A percentile compares a stretch with the other conserved stretches of the same genome.
phyloP scores from a whole-genome alignment of 176 grass and related monocot genomes.

The Hsuehochloa calcarea region DNA sequence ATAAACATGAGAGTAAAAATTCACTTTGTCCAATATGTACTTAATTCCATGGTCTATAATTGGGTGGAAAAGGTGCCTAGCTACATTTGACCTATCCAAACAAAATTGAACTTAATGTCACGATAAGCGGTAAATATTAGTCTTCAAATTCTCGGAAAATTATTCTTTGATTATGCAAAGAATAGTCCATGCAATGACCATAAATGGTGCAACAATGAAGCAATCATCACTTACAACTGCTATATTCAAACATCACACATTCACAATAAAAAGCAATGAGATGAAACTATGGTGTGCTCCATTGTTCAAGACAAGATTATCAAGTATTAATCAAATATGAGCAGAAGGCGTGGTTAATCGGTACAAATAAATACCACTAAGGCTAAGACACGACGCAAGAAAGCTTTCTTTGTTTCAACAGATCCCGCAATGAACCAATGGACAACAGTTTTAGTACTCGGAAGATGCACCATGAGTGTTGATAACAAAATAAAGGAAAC shows the following conservation, averaged over 20 bases:
- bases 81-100: neutral
- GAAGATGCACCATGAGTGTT: neutral
- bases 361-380: slow-evolving; percentile 57
- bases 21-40: neutral
- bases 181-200: neutral
- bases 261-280: neutral
- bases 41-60: neutral
- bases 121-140: neutral
- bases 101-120: neutral
- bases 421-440: slow-evolving; percentile 57
- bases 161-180: neutral
- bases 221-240: neutral
- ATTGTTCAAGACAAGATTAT: slow-evolving; percentile 2
- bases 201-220: neutral
- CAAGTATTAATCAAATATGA: slow-evolving; percentile 9
- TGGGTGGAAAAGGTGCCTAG: neutral
- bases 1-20: neutral
- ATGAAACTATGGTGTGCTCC: neutral
- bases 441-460: slow-evolving; percentile 19
- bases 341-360: neutral
- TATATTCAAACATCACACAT: neutral
- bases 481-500: slow-evolving; percentile 7
- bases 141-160: neutral
- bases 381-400: slow-evolving; percentile 70
- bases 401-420: slow-evolving; percentile 91